Evolutionary conservation across 2,329 filamentous ascomycete genomes (phyloP).

Genomic region (Monosporascus sp.): DNA sequence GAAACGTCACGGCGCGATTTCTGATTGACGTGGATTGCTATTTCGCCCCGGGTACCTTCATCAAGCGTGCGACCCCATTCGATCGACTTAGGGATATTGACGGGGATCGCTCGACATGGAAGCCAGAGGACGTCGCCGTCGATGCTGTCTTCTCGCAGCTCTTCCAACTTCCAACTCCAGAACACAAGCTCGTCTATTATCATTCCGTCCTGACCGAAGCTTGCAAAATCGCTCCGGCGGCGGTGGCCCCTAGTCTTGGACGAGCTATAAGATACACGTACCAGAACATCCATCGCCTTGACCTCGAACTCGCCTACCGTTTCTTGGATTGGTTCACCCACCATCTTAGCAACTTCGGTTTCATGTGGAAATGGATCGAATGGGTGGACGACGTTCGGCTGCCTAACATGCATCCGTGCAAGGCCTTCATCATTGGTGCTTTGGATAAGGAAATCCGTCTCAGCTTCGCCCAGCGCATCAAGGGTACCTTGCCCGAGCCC

Average conservation of each 20-base stretch:
- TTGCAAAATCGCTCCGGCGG: conserved; percentile 91
- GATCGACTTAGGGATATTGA: conserved; percentile 75
- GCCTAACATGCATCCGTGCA: conserved; percentile 74
- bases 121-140: conserved; percentile 95
- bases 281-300: conserved; percentile 73
- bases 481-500: conserved; percentile 80
- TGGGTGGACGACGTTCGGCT: conserved; percentile 85
- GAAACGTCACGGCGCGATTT: conserved; percentile 78
- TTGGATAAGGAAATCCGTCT: conserved; percentile 95
- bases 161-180: conserved; percentile 77
- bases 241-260: conserved; percentile 91
- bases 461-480: conserved; percentile 93
- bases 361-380: conserved; percentile 99
- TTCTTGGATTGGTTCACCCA: conserved; percentile 98
- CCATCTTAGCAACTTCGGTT: conserved; percentile 97
- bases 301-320: conserved; percentile 78
- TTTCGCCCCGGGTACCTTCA: conserved; percentile 83
- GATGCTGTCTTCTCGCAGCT: conserved; percentile 96
- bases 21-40: conserved; percentile 94
- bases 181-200: conserved; percentile 95
- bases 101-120: conserved; percentile 72
- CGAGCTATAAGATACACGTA: conserved; percentile 91
- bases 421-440: conserved; percentile 86
- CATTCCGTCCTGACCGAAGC: conserved; percentile 91
- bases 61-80: conserved; percentile 88